These are phyloP conservation scores for Globisporangium acanthophoron DNA, from an alignment of 352 stramenopile genomes.

Conservation along the genomic window DNA sequence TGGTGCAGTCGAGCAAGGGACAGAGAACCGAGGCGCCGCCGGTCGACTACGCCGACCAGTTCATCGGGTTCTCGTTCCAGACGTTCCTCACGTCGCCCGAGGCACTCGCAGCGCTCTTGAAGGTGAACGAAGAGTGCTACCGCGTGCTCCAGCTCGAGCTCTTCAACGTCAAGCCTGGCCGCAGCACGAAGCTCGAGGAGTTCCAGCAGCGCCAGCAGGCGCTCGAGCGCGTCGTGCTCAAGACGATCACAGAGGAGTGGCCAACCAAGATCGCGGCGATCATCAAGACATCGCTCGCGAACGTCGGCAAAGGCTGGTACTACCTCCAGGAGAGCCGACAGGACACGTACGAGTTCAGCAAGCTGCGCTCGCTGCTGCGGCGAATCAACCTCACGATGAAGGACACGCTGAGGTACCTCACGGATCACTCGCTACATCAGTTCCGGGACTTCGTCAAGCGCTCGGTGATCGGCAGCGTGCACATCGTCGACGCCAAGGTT, in stretches of 20 bases:
- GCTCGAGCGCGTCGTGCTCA: constrained; percentile 63
- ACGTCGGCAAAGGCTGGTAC: constrained; percentile 84
- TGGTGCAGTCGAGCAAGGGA: constrained; percentile 16
- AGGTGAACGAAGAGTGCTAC: constrained; percentile 86
- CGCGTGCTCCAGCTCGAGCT: constrained; percentile 73
- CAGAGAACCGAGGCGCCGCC: constrained; percentile 35
- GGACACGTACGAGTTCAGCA: constrained; percentile 88
- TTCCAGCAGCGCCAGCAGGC: constrained; percentile 80
- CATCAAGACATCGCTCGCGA: constrained; percentile 64
- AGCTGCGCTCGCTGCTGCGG: constrained; percentile 63
- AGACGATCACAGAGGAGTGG: constrained; percentile 82
- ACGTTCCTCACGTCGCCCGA: constrained; percentile 80
- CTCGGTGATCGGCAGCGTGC: constrained; percentile 42
- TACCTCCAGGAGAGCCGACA: constrained; percentile 78
- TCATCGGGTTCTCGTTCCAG: constrained; percentile 85
- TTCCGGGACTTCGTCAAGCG: constrained; percentile 70
- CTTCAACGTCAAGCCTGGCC: constrained; percentile 64
- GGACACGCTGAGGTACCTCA: constrained; percentile 72
- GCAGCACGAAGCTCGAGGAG: constrained; percentile 82
- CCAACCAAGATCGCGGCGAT: constrained; percentile 60
- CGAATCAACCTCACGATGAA: constrained; percentile 84
- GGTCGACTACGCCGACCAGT: constrained; percentile 83
- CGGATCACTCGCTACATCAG: constrained; percentile 59
- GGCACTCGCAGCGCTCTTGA: constrained; percentile 62
- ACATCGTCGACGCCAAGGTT: constrained; percentile 71